Percentiles rank a stretch among this genome's conserved stretches.
These are phyloP conservation scores for Fusarium sp. DNA, from an alignment of 2,329 filamentous ascomycete species.

Conservation along the genomic window DNA sequence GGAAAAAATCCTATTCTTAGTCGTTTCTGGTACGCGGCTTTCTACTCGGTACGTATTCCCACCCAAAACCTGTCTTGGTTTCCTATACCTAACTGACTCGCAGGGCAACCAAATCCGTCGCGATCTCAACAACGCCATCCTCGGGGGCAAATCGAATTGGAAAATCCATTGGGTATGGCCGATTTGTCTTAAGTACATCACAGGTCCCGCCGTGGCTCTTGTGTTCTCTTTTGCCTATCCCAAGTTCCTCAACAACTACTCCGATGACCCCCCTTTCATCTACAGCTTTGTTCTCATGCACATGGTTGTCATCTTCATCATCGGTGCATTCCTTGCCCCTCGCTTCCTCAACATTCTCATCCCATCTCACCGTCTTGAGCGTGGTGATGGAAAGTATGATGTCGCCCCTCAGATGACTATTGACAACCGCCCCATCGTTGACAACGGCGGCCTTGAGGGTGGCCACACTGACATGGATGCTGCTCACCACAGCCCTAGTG, in stretches of 20 bases:
- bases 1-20: slow-evolving; percentile 47
- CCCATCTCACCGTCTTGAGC: slow-evolving; percentile 11
- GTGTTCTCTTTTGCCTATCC: slow-evolving; percentile 59
- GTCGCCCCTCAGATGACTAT: slow-evolving; percentile 30
- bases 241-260: slow-evolving; percentile 17
- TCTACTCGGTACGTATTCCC: slow-evolving; percentile 63
- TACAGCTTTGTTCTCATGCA: slow-evolving; percentile 38
- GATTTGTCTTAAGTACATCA: slow-evolving; percentile 55
- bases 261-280: slow-evolving; percentile 24
- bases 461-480: background rate
- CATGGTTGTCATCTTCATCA: slow-evolving; percentile 26
- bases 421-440: slow-evolving; percentile 7
- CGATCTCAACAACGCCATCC: slow-evolving; percentile 60
- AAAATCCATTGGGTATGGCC: slow-evolving; percentile 59
- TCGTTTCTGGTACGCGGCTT: slow-evolving; percentile 60
- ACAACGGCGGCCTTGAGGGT: slow-evolving; percentile 22
- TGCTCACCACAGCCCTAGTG: background rate
- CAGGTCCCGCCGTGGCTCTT: slow-evolving; percentile 55
- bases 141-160: slow-evolving; percentile 58
- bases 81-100: no score
- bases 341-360: slow-evolving; percentile 31
- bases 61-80: no score
- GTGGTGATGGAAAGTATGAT: slow-evolving; percentile 31
- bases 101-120: slow-evolving; percentile 62
- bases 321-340: slow-evolving; percentile 22